These are phyloP conservation scores for Plantago major DNA, from an alignment of 257 asterid species.

Conservation along the genomic window DNA sequence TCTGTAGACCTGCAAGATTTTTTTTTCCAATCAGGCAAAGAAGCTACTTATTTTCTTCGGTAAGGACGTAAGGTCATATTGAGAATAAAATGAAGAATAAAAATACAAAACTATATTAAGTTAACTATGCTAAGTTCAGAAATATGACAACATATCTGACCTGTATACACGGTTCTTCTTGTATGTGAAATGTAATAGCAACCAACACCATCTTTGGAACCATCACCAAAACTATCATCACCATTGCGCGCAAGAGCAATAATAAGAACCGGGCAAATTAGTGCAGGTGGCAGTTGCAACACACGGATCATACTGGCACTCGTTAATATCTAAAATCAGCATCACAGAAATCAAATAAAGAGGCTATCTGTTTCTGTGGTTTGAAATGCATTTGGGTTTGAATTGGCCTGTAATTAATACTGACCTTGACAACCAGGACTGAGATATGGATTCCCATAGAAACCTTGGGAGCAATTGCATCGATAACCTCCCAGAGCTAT, in stretches of 20 bases:
- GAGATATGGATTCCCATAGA: conserved; percentile 35
- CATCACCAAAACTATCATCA: conserved; percentile 7
- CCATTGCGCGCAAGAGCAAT: conserved; percentile 8
- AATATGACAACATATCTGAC: not conserved
- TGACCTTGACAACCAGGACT: conserved; percentile 40
- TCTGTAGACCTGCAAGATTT: conserved; percentile 2
- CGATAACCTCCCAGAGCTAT: conserved; percentile 29
- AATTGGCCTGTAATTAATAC: not conserved
- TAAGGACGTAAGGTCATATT: too few species aligned
- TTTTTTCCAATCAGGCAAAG: not conserved
- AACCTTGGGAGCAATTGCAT: conserved; percentile 33
- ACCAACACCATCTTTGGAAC: not conserved
- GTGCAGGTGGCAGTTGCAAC: conserved; percentile 1
- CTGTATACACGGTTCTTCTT: conserved; percentile 5
- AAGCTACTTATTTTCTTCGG: too few species aligned
- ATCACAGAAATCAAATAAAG: not conserved
- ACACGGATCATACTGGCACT: conserved; percentile 4
- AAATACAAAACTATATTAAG: too few species aligned
- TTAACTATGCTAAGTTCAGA: not conserved
- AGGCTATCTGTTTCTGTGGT: too few species aligned
- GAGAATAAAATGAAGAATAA: too few species aligned
- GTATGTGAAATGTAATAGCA: conserved; percentile 1
- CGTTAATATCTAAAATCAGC: conserved; percentile 9
- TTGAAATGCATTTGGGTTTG: not conserved
- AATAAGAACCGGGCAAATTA: conserved; percentile 10